phyloP scores from a whole-genome alignment of 306 rosid genomes.

The Prinsepia uniflora region DNA sequence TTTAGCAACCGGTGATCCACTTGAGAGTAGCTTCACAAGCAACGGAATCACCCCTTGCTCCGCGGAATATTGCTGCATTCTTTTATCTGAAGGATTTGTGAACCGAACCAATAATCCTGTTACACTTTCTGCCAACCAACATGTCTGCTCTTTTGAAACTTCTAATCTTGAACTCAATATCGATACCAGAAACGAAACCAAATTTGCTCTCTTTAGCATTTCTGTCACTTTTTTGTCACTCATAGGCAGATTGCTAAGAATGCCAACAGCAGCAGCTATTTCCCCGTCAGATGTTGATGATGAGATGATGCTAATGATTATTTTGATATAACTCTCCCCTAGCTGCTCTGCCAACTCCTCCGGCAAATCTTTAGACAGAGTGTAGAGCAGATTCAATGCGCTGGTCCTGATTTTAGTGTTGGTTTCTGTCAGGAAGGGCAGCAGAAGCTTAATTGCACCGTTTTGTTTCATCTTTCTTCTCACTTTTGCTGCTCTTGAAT shows the following conservation, averaged over 20 bases:
- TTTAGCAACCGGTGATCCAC: slow-evolving; percentile 50
- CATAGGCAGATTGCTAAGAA: slow-evolving; percentile 63
- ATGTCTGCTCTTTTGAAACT: slow-evolving; percentile 29
- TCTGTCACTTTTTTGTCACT: slow-evolving; percentile 65
- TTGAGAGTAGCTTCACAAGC: slow-evolving; percentile 66
- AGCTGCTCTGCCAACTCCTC: slow-evolving; percentile 67
- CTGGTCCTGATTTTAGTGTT: slow-evolving; percentile 43
- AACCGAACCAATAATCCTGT: slow-evolving; percentile 57
- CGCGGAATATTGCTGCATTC: slow-evolving; percentile 59
- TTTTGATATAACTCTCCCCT: slow-evolving; percentile 48
- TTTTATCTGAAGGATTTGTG: slow-evolving; percentile 71
- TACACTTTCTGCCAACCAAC: slow-evolving; percentile 40
- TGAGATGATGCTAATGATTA: slow-evolving; percentile 46
- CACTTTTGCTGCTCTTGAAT: slow-evolving; percentile 55
- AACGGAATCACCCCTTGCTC: slow-evolving; percentile 75
- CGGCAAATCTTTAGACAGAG: slow-evolving; percentile 64
- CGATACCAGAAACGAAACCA: slow-evolving; percentile 57
- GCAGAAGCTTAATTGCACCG: slow-evolving; percentile 74
- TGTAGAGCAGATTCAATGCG: slow-evolving; percentile 53
- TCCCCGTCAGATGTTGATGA: slow-evolving; percentile 48
- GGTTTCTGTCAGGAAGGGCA: slow-evolving; percentile 64
- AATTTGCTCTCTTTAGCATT: slow-evolving; percentile 46
- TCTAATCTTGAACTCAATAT: slow-evolving; percentile 36
- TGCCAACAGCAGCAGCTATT: slow-evolving; percentile 62
- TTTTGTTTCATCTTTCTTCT: slow-evolving; percentile 67